Evolutionary conservation across 139 green algal genomes (phyloP).

Genomic region (Penium margaritaceum): DNA sequence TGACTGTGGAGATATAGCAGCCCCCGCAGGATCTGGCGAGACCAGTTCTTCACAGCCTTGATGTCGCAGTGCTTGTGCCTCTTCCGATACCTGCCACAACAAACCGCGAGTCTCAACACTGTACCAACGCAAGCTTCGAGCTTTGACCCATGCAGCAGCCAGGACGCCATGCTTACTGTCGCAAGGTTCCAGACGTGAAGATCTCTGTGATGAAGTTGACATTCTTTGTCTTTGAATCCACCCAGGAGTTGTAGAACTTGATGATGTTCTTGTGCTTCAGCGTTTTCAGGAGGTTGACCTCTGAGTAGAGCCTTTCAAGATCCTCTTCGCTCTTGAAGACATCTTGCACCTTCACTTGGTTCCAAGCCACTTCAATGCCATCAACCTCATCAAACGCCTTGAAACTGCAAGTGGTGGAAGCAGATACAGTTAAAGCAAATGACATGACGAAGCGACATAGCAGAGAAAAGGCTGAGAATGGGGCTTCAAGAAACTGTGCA

Average conservation of each 20-base stretch:
- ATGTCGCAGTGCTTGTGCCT: conserved; percentile 84
- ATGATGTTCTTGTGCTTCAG: conserved; percentile 97
- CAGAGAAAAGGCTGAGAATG: neutral
- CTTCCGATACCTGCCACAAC: conserved; percentile 68
- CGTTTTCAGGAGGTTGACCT: conserved; percentile 90
- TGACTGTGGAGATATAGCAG: conserved; percentile 90
- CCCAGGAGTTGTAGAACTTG: conserved; percentile 87
- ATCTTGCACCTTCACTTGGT: conserved; percentile 72
- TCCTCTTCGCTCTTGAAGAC: conserved; percentile 60
- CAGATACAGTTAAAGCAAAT: neutral
- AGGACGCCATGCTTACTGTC: conserved; percentile 53
- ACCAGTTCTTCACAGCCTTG: conserved; percentile 90
- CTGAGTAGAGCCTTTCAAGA: conserved; percentile 74
- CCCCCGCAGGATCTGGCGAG: conserved; percentile 92
- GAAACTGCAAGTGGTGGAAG: conserved; percentile 52
- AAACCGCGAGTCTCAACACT: neutral
- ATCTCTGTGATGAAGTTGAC: conserved; percentile 99
- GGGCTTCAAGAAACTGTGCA: neutral
- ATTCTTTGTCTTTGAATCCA: conserved; percentile 69
- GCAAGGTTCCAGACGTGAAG: conserved; percentile 87
- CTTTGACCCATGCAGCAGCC: neutral
- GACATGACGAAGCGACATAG: neutral
- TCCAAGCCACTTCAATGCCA: conserved; percentile 92
- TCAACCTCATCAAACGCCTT: conserved; percentile 89
- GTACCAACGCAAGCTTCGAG: no score